Evolutionary conservation across 345 rosid species (phyloP), one percentile per base, ranked within the genome.

Genomic region (Citrus maxima): DNA sequence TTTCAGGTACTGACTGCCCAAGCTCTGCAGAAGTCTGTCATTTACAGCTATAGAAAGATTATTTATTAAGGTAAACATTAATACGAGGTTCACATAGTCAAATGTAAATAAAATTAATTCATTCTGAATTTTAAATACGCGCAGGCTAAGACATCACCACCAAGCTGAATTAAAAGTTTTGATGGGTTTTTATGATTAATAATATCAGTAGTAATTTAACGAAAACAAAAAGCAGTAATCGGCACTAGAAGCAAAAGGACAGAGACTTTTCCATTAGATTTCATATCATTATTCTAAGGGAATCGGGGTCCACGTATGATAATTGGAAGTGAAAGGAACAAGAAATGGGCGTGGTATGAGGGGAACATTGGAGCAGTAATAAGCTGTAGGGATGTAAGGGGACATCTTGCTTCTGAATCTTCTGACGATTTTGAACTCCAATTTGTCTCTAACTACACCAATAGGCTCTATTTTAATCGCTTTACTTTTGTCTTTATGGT

Each of bases 301-400:
- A 54, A 54, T 54, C 6, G 21, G 85, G 86, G 55, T 25, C 82
- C 82, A 63, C 24, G 5, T 7, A 69, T 70, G 80, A 85, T 61
- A 73, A 77, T 78, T 70, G 84, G 80, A 67, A 78, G 79, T 60
- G 86, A 74, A 76, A 73, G 79, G 70, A 82, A 12, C 65, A 56
- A 69, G 40, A 68, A 76, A 40, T 4, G 67, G 69, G 85, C 89
- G 89, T 86, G 91, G 86, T 74, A 64, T 80, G 88, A 83, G 75
- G 89, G 88, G 83, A 84, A 88, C 90, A 88, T 78, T 71, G 90
- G 80, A 83, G 81, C 93, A 84, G 93, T 70, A 46, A 80, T 40
- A 60, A 27, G 58, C 10, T 91, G 98, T 88, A 81, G 91, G 96
- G 91, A 78, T 84, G 80, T 56, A 82, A 85, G 90, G 96, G 79